Evolutionary conservation across 345 rosid species (phyloP).

Genomic region (thale cress (Arabidopsis thaliana)): TAIR10.1 NC_003075.7:5593501-5594000

Average conservation of each 20-base stretch:
- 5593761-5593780: too few species aligned
- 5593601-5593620: too few species aligned
- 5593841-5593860: background rate
- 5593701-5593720: too few species aligned
- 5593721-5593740: too few species aligned
- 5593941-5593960: background rate
- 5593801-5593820: background rate
- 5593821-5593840: background rate
- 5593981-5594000: background rate
- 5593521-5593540: background rate
- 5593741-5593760: too few species aligned
- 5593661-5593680: too few species aligned
- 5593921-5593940: background rate
- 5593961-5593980: background rate
- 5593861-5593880: background rate
- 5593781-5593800: too few species aligned
- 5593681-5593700: too few species aligned
- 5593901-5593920: too few species aligned
- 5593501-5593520: background rate
- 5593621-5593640: too few species aligned
- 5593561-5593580: background rate
- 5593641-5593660: too few species aligned
- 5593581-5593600: too few species aligned
- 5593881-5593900: background rate
- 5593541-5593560: background rate